phyloP scores from a whole-genome alignment of 2,329 filamentous ascomycete genomes.

The Talaromyces sp. region DNA sequence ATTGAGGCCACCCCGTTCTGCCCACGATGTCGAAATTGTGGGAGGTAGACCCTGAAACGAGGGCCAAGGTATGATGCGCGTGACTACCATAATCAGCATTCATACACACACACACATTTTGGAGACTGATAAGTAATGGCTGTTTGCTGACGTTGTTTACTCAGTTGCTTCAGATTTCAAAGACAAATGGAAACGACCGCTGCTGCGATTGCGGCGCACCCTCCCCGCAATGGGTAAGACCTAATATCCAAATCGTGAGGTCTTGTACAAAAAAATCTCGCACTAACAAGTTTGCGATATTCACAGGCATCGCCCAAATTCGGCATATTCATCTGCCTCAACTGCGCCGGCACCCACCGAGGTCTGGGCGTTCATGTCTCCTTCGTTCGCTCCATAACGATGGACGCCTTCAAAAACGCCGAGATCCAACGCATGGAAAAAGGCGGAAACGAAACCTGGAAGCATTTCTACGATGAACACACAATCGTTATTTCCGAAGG shows the following conservation, averaged over 20 bases:
- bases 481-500: conserved; percentile 64
- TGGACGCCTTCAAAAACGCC: conserved; percentile 94
- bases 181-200: conserved; percentile 79
- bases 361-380: conserved; percentile 96
- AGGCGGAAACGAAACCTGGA: conserved; percentile 86
- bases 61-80: conserved; percentile 70
- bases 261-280: background rate
- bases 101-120: background rate
- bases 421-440: conserved; percentile 93
- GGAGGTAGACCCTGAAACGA: conserved; percentile 97
- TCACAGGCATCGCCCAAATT: conserved; percentile 79
- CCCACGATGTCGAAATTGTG: conserved; percentile 71
- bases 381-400: conserved; percentile 94
- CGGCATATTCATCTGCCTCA: conserved; percentile 96
- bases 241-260: background rate
- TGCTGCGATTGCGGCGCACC: conserved; percentile 96
- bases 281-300: background rate
- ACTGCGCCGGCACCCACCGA: conserved; percentile 90
- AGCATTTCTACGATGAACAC: conserved; percentile 77
- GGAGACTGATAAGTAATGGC: background rate
- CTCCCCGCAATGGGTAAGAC: conserved; percentile 86
- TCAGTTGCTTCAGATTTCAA: conserved; percentile 86
- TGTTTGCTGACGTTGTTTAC: conserved; percentile 1
- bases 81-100: background rate
- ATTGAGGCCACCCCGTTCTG: conserved; percentile 3